phyloP scores from a whole-genome alignment of 176 grass and related monocot species.

The Saccharum spontaneum region DNA sequence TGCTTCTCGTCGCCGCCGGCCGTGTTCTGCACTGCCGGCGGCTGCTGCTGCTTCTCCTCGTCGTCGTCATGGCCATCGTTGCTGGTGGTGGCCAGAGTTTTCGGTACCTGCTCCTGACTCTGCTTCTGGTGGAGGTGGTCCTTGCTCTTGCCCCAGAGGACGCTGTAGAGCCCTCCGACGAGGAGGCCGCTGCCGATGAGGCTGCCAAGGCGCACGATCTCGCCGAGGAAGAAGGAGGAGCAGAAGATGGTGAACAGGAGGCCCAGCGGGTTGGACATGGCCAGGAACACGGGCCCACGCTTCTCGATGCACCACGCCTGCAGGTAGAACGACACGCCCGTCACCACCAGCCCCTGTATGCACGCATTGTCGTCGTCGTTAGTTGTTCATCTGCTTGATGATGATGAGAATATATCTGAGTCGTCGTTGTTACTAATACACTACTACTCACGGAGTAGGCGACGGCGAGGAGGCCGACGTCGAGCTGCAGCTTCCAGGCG shows the following conservation, averaged over 20 bases:
- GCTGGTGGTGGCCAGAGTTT: background rate
- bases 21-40: background rate
- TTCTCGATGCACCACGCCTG: conserved; percentile 73
- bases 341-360: conserved; percentile 47
- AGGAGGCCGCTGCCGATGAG: conserved; percentile 42
- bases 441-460: conserved; percentile 37
- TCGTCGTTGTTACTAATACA: too few relatives aligned
- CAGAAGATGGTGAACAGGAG: conserved; percentile 60
- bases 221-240: conserved; percentile 62
- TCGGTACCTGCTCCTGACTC: background rate
- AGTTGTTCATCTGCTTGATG: too few relatives aligned
- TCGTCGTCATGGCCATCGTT: background rate
- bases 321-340: conserved; percentile 65
- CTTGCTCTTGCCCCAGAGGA: conserved; percentile 56
- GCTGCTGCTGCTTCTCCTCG: background rate
- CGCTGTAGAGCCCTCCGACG: conserved; percentile 49
- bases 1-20: background rate
- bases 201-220: conserved; percentile 60
- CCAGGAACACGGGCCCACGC: conserved; percentile 56
- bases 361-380: too few relatives aligned
- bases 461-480: conserved; percentile 53
- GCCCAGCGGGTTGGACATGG: conserved; percentile 60
- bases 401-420: too few relatives aligned
- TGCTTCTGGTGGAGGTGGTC: background rate
- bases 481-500: conserved; percentile 61